Evolutionary conservation across 768 basidiomycete species (phyloP).

Genomic region (Cystofilobasidium macerans): DNA sequence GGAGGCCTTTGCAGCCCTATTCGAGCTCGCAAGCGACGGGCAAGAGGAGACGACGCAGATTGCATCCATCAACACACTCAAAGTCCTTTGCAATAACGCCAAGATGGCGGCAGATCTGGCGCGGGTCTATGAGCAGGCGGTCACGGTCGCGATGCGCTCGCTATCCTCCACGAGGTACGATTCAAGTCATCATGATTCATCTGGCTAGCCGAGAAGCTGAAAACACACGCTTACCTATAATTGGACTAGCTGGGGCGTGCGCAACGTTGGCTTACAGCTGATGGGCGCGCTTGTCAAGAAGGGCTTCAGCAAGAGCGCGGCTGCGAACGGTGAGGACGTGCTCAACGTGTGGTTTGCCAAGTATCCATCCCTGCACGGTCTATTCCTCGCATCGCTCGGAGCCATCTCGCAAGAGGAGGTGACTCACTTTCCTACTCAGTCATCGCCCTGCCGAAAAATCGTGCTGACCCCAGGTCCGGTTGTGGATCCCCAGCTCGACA

Average conservation of each 20-base stretch:
- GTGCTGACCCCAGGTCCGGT: too few species aligned
- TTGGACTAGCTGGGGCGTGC: slow-evolving; percentile 20
- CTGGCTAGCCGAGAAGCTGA: not conserved
- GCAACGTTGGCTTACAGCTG: slow-evolving; percentile 23
- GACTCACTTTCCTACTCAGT: too few species aligned
- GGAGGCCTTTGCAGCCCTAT: slow-evolving; percentile 2
- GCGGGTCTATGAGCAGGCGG: slow-evolving; percentile 11
- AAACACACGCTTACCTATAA: not conserved
- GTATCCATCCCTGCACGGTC: slow-evolving; percentile 11
- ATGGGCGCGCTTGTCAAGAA: slow-evolving; percentile 21
- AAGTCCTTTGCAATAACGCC: slow-evolving; percentile 9
- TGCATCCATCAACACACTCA: slow-evolving; percentile 21
- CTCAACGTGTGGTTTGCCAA: slow-evolving; percentile 10
- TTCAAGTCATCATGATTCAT: too few species aligned
- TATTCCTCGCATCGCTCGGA: slow-evolving; percentile 5
- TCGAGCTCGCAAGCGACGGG: slow-evolving; percentile 10
- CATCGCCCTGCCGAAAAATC: too few species aligned
- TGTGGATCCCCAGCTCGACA: too few species aligned
- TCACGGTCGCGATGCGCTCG: slow-evolving; percentile 13
- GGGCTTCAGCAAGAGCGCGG: slow-evolving; percentile 9
- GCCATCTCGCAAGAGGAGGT: slow-evolving; percentile 12
- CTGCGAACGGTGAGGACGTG: not conserved
- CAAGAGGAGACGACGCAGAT: slow-evolving; percentile 5
- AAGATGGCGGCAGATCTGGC: not conserved
- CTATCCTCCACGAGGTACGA: slow-evolving; percentile 13